Evolutionary conservation across 2,329 filamentous ascomycete species (phyloP).

Genomic region (Sarocladiaceae sp.): DNA sequence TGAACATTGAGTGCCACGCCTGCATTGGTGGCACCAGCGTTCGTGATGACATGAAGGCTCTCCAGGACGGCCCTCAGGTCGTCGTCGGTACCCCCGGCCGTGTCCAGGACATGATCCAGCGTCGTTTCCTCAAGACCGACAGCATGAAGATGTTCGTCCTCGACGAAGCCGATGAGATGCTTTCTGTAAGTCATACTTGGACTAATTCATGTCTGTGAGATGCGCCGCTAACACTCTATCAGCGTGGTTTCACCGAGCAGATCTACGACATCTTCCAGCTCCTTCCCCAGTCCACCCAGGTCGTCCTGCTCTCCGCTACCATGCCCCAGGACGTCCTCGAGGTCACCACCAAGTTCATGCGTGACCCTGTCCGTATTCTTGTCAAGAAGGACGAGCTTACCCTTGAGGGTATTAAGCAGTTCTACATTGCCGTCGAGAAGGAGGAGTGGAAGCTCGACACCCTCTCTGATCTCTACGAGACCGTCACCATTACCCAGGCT

Average conservation of each 20-base stretch:
- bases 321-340: slow-evolving; percentile 99
- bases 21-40: slow-evolving; percentile 99
- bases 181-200: slow-evolving; percentile 64
- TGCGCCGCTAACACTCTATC: slow-evolving; percentile 27
- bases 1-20: slow-evolving; percentile 98
- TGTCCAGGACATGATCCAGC: slow-evolving; percentile 99
- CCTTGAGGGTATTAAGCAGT: slow-evolving; percentile 99
- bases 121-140: slow-evolving; percentile 93
- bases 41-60: slow-evolving; percentile 96
- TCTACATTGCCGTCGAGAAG: slow-evolving; percentile 99
- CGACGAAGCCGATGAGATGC: slow-evolving; percentile 98
- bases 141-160: slow-evolving; percentile 99
- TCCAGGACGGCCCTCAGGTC: slow-evolving; percentile 92
- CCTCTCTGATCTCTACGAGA: slow-evolving; percentile 97
- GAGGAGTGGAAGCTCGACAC: slow-evolving; percentile 99
- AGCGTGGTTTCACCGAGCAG: slow-evolving; percentile 99
- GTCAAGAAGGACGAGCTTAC: slow-evolving; percentile 99
- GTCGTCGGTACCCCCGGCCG: slow-evolving; percentile 97
- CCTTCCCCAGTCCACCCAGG: slow-evolving; percentile 94
- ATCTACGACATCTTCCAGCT: slow-evolving; percentile 99
- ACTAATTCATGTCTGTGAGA: background rate
- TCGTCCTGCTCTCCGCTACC: slow-evolving; percentile 94
- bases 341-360: slow-evolving; percentile 99
- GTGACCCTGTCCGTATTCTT: slow-evolving; percentile 95
- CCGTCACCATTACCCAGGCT: slow-evolving; percentile 97